Evolutionary conservation across 345 rosid species (phyloP).

Genomic region (Eucalyptus cloeziana): DNA sequence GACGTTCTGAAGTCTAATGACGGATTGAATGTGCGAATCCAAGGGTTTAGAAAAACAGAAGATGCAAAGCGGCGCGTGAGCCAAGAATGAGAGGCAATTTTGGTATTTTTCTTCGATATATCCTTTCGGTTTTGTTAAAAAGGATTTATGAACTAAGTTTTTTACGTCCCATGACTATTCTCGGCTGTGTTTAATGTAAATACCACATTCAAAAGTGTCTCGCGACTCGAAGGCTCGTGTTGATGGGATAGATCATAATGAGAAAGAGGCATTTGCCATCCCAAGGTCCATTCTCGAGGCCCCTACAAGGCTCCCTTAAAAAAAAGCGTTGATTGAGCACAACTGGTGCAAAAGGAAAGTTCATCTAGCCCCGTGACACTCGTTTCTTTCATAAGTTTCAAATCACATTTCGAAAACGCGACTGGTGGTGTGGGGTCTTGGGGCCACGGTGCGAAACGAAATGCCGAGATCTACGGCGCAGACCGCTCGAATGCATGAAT

Average conservation of each 20-base stretch:
- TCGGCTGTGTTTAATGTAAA: background rate
- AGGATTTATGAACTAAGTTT: background rate
- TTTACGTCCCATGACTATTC: background rate
- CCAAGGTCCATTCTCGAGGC: background rate
- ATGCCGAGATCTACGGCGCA: background rate
- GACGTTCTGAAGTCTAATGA: background rate
- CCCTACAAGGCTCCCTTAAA: background rate
- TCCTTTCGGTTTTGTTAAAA: background rate
- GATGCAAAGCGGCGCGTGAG: background rate
- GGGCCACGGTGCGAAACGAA: background rate
- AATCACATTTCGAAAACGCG: background rate
- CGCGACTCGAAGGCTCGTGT: background rate
- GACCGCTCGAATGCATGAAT: background rate
- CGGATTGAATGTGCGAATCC: background rate
- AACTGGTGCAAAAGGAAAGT: background rate
- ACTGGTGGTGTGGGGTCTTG: no score
- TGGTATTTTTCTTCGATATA: background rate
- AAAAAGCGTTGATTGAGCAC: background rate
- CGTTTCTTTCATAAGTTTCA: background rate
- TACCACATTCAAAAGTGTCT: background rate
- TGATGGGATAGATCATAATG: background rate
- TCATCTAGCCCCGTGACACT: background rate
- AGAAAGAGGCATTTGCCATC: background rate
- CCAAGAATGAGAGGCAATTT: background rate
- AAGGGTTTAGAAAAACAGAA: background rate